phyloP scores from a whole-genome alignment of 768 basidiomycete species.

The Phallus indusiatus region DNA sequence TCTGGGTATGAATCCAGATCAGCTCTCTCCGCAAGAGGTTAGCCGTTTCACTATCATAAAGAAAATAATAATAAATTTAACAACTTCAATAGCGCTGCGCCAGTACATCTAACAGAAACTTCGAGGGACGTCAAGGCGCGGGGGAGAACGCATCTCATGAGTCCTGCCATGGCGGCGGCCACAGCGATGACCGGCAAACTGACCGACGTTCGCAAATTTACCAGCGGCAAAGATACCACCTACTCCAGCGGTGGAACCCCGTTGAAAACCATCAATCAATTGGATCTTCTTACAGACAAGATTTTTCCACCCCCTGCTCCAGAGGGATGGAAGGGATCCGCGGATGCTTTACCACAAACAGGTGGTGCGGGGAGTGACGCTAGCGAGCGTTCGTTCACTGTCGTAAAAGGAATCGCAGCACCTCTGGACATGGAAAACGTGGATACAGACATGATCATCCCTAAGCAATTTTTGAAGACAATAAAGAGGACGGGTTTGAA shows the following conservation, averaged over 20 bases:
- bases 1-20: constrained; percentile 92
- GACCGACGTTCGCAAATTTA: constrained; percentile 73
- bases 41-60: neutral
- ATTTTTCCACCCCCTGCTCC: constrained; percentile 47
- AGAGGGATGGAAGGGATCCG: constrained; percentile 21
- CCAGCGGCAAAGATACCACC: constrained; percentile 37
- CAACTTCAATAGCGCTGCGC: constrained; percentile 58
- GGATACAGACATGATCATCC: constrained; percentile 92
- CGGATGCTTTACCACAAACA: constrained; percentile 8
- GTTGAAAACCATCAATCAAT: constrained; percentile 60
- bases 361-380: constrained; percentile 32
- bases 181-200: constrained; percentile 81
- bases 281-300: constrained; percentile 71
- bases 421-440: constrained; percentile 78
- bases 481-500: constrained; percentile 84
- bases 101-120: constrained; percentile 89
- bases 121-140: constrained; percentile 86
- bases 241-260: constrained; percentile 36
- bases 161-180: constrained; percentile 89
- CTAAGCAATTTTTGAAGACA: constrained; percentile 90
- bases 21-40: constrained; percentile 58
- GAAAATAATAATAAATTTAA: no score
- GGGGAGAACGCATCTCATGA: constrained; percentile 81
- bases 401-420: constrained; percentile 67
- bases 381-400: constrained; percentile 50